phyloP scores from a whole-genome alignment of 108 stramenopile species.

The Stephanodiscus minutulus region DNA sequence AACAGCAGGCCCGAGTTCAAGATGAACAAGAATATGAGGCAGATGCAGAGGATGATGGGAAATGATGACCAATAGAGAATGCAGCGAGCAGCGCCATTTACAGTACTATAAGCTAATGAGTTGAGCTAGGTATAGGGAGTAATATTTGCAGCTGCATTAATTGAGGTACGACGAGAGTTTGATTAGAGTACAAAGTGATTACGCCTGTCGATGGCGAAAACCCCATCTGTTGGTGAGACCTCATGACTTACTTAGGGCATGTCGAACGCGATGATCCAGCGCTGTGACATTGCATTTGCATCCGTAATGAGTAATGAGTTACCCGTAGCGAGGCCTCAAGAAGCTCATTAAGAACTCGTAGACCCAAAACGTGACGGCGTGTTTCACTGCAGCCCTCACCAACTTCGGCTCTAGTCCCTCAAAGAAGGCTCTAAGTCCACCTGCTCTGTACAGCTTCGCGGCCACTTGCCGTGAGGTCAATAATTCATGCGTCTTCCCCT shows the following conservation, averaged over 20 bases:
- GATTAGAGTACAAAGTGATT: no score
- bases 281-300: background rate
- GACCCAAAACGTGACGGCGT: conserved; percentile 63
- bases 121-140: background rate
- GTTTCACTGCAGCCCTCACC: conserved; percentile 64
- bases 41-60: conserved; percentile 71
- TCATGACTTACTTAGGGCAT: no score
- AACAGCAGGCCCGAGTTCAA: conserved; percentile 74
- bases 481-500: conserved; percentile 16
- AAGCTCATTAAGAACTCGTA: conserved; percentile 42
- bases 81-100: background rate
- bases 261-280: no score
- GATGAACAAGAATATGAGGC: conserved; percentile 80
- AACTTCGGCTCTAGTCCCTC: conserved; percentile 63
- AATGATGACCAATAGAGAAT: conserved; percentile 45
- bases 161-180: no score
- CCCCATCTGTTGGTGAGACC: no score
- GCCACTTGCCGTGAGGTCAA: conserved; percentile 39
- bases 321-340: conserved; percentile 15
- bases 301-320: background rate
- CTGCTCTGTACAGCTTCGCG: conserved; percentile 48
- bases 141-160: no score
- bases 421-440: conserved; percentile 53
- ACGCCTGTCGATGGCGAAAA: no score
- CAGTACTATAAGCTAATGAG: background rate